Base-by-base conservation (phyloP, 2,329 filamentous ascomycete species). In the Fusarium camptoceras region DNA sequence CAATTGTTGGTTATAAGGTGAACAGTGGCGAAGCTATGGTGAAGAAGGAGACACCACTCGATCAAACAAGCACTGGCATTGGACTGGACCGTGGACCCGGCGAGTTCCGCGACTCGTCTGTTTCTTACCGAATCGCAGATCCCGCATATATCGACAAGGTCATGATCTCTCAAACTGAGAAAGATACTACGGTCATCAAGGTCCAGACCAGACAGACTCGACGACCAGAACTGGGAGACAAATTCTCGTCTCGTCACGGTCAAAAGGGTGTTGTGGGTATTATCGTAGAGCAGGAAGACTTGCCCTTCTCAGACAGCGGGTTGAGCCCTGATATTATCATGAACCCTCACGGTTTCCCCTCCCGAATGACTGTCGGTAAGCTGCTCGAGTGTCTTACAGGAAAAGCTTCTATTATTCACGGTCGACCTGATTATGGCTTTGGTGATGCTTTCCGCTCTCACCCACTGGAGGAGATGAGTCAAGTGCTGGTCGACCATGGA, bases 261-360 rank as follows among this genome's bases (percentile, higher is more conserved):
- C 96, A 99, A 77, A 99, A 99, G 81, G 96, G 96, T 83, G 96
- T 98, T 22, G 94, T 97, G 3, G 96, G 96, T 59, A 95, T 98
- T 74, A 98, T 99, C 62, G 94, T 95, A 20, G 93, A 97, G 68
- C 95, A 98, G 81, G 94, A 96, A 77, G 96, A 99, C 78, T 92
- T 99, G 89, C 96, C 96, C 0, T 99, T 99, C 83, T 92, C 92
- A 37, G 96, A 99, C 81, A 85, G 87, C 55, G 97, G 96, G 4
- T 89, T 99, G 72, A 91, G 90, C n/a, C 96, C 96, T 0, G 96
- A 99, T 81, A 98, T 99, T 73, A 99, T 99, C 88, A 99, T 99
- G 96, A 99, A 99, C 84, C 96, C 97, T 1, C 96, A 99, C 83
- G 96, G 96, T 90, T 99, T 99, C 86, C 96, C 96, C 3, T 98